Evolutionary conservation across 2,329 filamentous ascomycete genomes (phyloP), one percentile per base, ranked within the genome.

Genomic region (Herpotrichia juniperi): DNA sequence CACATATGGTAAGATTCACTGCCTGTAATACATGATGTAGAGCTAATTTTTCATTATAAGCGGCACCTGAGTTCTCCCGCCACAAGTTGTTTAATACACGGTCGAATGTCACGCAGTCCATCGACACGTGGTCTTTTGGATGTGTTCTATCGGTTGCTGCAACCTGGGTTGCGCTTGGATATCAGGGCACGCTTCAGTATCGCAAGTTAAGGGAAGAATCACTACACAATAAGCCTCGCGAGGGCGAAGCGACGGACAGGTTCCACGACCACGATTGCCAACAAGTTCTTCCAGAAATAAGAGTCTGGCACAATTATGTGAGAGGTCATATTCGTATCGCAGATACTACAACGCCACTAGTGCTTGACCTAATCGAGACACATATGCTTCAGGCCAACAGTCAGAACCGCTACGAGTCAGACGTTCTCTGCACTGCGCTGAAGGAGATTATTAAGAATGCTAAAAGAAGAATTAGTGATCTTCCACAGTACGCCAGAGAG

Each of bases 81-180:
- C 19, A 17, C 3, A 54, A 32, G 28, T 11, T 10, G 31, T n/a
- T 37, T 24, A n/a, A 42, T 47, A 42, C 65, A 56, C 8, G 55
- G 58, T 32, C 52, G 12, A 40, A 39, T 1, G 61, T 72, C 1
- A 51, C 56, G 17, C 73, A 72, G 48, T 58, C 56, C 1, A 75
- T 72, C 7, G 76, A 78, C 37, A 71, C 66, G 0, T 78, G 76
- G 76, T 77, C 75, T 1, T 57, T 61, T 25, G 62, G 62, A 0
- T 77, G 75, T 39, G 72, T 77, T 1, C 56, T 77, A 21, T 77
- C 75, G 0, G 56, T 73, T 1, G 69, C 71, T 5, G 75, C 74
- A 1, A 76, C 74, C 0, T 78, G 73, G 64, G 58, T 73, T 7
- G 66, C 72, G 0, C 48, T 75, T 1, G 75, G 74, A 0, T 51